Conservation (phyloP, 106 monocot species). For the Cymbidium sinense region DNA sequence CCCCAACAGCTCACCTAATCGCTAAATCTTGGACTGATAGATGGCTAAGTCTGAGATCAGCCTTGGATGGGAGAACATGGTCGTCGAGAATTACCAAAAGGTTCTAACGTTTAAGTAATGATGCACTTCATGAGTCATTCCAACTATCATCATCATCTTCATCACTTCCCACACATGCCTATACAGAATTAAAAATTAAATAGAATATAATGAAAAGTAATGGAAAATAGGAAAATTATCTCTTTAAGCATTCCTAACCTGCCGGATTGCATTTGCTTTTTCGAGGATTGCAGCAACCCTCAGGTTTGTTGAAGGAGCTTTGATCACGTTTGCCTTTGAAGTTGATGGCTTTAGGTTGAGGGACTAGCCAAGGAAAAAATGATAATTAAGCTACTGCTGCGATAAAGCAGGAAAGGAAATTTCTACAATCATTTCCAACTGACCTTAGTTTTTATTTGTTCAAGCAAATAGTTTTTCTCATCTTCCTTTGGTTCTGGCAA, state of each 20-base stretch:
- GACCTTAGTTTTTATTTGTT: slow-evolving; percentile 92
- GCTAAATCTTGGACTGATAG: slow-evolving; percentile 2
- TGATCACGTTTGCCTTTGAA: slow-evolving; percentile 40
- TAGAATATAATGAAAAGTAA: neutral
- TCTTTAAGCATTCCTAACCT: slow-evolving; percentile 24
- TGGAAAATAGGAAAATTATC: neutral
- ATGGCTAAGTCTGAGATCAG: slow-evolving; percentile 7
- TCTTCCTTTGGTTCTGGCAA: slow-evolving; percentile 36
- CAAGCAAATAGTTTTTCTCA: slow-evolving; percentile 65
- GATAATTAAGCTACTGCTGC: neutral
- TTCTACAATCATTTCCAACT: slow-evolving; percentile 8
- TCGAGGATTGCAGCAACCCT: slow-evolving; percentile 93
- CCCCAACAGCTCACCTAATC: neutral
- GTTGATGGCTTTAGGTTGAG: slow-evolving; percentile 76
- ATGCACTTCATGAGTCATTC: slow-evolving; percentile 40
- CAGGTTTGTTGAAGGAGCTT: slow-evolving; percentile 58
- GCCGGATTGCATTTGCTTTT: slow-evolving; percentile 92
- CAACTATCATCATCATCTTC: slow-evolving; percentile 70
- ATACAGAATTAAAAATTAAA: slow-evolving; percentile 7
- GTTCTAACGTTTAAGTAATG: neutral
- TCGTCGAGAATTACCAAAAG: neutral
- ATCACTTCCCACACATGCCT: slow-evolving; percentile 87
- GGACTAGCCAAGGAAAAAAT: slow-evolving; percentile 42
- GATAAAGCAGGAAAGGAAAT: neutral
- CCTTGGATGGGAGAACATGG: slow-evolving; percentile 11